These are phyloP conservation scores for Botryotinia convoluta DNA, from an alignment of 2,329 filamentous ascomycete species.

Conservation along the genomic window DNA sequence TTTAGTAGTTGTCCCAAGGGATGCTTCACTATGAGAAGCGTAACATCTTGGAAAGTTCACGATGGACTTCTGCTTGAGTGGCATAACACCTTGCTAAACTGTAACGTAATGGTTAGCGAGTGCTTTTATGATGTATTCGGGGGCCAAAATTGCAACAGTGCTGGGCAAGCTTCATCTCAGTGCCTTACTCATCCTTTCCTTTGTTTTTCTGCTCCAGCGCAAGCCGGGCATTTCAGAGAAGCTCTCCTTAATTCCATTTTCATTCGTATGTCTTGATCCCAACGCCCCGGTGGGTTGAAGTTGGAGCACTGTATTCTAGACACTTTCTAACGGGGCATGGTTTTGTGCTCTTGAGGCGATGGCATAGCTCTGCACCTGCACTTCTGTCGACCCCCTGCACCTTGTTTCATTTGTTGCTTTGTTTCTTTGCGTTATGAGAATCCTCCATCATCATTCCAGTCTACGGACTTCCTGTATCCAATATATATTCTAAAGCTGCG, in stretches of 20 bases:
- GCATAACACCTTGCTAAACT: neutral
- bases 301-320: neutral
- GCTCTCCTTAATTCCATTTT: neutral
- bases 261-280: neutral
- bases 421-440: neutral
- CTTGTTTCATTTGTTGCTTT: neutral
- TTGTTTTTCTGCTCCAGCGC: neutral
- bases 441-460: neutral
- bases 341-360: neutral
- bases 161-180: neutral
- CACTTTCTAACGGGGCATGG: neutral
- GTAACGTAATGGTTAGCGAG: neutral
- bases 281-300: neutral
- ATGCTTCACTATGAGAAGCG: neutral
- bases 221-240: neutral
- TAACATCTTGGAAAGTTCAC: neutral
- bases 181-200: neutral
- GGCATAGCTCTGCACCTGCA: neutral
- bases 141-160: neutral
- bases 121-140: neutral
- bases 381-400: neutral
- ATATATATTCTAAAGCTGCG: neutral
- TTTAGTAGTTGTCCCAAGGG: neutral
- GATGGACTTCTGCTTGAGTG: neutral
- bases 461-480: neutral